phyloP scores from a whole-genome alignment of 108 stramenopile species.

The Cafeteria roenbergensis region DNA sequence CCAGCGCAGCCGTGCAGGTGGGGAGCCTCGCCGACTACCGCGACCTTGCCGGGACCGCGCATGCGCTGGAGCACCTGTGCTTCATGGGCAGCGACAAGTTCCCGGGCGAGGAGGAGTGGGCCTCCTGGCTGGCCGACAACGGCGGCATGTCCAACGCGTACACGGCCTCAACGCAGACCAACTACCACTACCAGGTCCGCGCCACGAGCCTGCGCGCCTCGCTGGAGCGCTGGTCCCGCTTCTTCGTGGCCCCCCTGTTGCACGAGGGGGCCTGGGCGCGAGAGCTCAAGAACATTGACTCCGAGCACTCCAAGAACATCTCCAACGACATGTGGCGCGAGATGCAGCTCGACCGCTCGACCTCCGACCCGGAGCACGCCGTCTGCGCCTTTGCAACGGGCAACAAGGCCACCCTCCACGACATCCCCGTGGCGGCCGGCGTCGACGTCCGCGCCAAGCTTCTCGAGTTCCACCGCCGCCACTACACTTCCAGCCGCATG shows the following conservation, averaged over 20 bases:
- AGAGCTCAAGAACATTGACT: constrained; percentile 84
- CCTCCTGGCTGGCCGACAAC: constrained; percentile 60
- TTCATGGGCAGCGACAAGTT: constrained; percentile 55
- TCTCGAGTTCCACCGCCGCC: constrained; percentile 63
- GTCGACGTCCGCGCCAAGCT: constrained; percentile 60
- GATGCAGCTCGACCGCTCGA: constrained; percentile 56
- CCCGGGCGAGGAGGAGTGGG: constrained; percentile 69
- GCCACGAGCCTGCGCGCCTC: constrained; percentile 66
- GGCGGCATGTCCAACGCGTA: constrained; percentile 88
- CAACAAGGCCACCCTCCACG: constrained; percentile 70
- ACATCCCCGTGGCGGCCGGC: constrained; percentile 40
- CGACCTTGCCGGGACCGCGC: constrained; percentile 67
- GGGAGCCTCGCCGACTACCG: constrained; percentile 77
- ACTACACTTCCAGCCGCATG: constrained; percentile 87
- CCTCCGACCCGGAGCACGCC: constrained; percentile 50
- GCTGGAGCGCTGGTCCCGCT: constrained; percentile 78
- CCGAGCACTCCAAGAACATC: constrained; percentile 77
- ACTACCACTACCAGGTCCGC: constrained; percentile 75
- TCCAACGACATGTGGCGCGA: constrained; percentile 80
- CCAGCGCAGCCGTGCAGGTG: constrained; percentile 74
- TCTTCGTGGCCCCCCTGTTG: constrained; percentile 78
- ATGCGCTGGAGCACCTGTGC: constrained; percentile 71
- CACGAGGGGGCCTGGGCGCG: constrained; percentile 58
- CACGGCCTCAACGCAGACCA: constrained; percentile 76
- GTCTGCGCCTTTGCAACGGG: constrained; percentile 82